Evolutionary conservation across 441 rosid genomes (phyloP).

Genomic region (Biscutella laevigata): DNA sequence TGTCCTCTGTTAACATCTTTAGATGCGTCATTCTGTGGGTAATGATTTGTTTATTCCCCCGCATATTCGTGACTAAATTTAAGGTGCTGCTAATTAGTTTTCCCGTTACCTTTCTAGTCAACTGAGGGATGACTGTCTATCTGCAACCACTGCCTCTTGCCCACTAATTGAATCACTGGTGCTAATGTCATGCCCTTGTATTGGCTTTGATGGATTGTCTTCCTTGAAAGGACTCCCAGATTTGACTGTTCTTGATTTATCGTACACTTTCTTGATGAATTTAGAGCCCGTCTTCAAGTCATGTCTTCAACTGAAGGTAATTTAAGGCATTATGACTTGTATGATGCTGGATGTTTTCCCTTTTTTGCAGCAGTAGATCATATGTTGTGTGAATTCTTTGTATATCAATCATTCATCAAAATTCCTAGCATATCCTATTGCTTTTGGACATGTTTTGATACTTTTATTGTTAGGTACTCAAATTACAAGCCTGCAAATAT

Average conservation of each 20-base stretch:
- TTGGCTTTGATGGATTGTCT: slow-evolving; percentile 73
- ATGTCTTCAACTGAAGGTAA: slow-evolving; percentile 72
- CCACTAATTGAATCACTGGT: slow-evolving; percentile 75
- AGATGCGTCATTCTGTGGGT: slow-evolving; percentile 99
- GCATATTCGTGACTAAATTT: not conserved
- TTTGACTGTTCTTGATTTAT: slow-evolving; percentile 69
- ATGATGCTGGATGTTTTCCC: not conserved
- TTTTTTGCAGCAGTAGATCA: slow-evolving; percentile 1
- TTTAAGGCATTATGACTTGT: slow-evolving; percentile 2
- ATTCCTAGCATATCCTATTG: not conserved
- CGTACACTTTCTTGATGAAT: slow-evolving; percentile 77
- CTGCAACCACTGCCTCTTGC: slow-evolving; percentile 73
- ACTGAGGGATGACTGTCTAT: slow-evolving; percentile 79
- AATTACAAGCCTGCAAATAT: slow-evolving; percentile 94
- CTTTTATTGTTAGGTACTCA: slow-evolving; percentile 50
- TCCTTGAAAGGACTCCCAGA: slow-evolving; percentile 54
- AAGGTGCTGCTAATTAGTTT: slow-evolving; percentile 1
- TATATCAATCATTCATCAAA: not conserved
- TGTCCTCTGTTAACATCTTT: slow-evolving; percentile 81
- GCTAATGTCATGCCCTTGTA: slow-evolving; percentile 83
- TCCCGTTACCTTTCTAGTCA: slow-evolving; percentile 42
- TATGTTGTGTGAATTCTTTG: not conserved
- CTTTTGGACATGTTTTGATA: slow-evolving; percentile 3
- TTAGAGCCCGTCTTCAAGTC: slow-evolving; percentile 82
- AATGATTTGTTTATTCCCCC: not conserved